These are phyloP conservation scores for Cryptosporidium ubiquitum DNA, from an alignment of 169 alveolate genomes.

Conservation along the genomic window DNA sequence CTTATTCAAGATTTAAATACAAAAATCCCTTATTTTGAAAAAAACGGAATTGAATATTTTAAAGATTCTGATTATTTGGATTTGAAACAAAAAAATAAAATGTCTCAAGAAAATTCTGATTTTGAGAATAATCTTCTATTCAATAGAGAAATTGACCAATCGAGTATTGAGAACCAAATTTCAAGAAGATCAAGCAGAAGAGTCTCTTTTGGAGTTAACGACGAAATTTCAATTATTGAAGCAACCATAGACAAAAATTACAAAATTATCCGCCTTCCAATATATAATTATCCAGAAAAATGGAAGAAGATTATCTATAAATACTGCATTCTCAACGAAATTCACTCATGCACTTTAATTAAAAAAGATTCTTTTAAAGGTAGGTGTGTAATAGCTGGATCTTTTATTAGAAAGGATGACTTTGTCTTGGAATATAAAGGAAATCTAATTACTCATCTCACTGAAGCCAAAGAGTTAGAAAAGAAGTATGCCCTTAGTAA, in stretches of 20 bases:
- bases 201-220: slow-evolving; percentile 26
- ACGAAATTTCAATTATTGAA: slow-evolving; percentile 13
- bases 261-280: slow-evolving; percentile 13
- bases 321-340: slow-evolving; percentile 47
- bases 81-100: neutral
- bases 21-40: slow-evolving; percentile 23
- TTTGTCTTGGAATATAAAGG: slow-evolving; percentile 89
- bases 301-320: slow-evolving; percentile 73
- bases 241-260: slow-evolving; percentile 8
- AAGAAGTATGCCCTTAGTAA: slow-evolving; percentile 21
- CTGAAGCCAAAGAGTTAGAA: slow-evolving; percentile 16
- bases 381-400: slow-evolving; percentile 88
- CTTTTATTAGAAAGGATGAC: slow-evolving; percentile 84
- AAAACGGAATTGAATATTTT: slow-evolving; percentile 10
- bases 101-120: neutral
- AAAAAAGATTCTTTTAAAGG: slow-evolving; percentile 80
- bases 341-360: slow-evolving; percentile 58
- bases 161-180: neutral
- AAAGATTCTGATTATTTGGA: neutral
- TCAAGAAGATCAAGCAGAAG: slow-evolving; percentile 35
- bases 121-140: neutral
- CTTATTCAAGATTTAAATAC: neutral
- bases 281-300: slow-evolving; percentile 38
- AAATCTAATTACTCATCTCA: slow-evolving; percentile 81
- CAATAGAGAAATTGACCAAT: neutral